These are phyloP conservation scores for Solanum tarijense DNA, from an alignment of 257 asterid genomes.

Conservation along the genomic window DNA sequence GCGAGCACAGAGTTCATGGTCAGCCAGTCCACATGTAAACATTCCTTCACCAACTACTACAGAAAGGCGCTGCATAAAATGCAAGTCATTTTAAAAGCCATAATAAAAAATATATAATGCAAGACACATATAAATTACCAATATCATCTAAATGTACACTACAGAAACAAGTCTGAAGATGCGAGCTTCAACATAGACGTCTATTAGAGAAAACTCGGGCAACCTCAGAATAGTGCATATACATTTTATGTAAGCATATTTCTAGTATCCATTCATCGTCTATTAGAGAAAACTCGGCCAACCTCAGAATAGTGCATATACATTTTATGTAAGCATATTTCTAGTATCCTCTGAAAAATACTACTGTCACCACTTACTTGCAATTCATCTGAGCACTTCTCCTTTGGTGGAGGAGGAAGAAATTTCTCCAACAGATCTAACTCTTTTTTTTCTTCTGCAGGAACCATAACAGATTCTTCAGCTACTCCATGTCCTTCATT, in stretches of 20 bases:
- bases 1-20: not conserved
- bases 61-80: not conserved
- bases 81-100: not conserved
- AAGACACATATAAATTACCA: not conserved
- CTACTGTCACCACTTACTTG: slow-evolving; percentile 47
- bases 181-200: not conserved
- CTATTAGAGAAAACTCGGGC: not conserved
- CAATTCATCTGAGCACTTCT: slow-evolving; percentile 70
- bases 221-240: not conserved
- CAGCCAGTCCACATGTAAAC: not conserved
- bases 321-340: not conserved
- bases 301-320: not conserved
- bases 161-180: not conserved
- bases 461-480: slow-evolving; percentile 37
- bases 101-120: not conserved
- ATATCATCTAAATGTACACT: not conserved
- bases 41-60: not conserved
- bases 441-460: slow-evolving; percentile 46
- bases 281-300: not conserved
- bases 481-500: slow-evolving; percentile 34
- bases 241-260: not conserved
- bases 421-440: slow-evolving; percentile 49
- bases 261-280: not conserved
- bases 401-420: slow-evolving; percentile 70
- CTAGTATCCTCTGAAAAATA: not conserved